Percentiles rank a stretch among this genome's conserved stretches.
Conservation (phyloP, 306 rosid genomes). For the Rosa chinensis region DNA sequence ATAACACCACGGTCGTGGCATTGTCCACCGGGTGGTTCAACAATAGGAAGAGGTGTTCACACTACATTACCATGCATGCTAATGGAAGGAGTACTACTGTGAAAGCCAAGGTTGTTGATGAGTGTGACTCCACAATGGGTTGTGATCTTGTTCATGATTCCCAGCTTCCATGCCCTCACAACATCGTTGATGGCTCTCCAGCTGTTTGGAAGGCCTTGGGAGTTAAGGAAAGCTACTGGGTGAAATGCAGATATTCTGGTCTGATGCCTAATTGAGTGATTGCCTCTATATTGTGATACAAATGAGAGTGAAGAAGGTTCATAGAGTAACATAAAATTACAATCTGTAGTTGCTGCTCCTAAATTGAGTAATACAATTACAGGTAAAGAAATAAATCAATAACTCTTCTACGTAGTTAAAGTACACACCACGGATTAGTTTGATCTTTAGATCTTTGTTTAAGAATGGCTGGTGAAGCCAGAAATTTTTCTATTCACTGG, state of each 20-base stretch:
- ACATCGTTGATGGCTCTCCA: constrained; percentile 34
- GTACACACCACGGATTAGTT: background rate
- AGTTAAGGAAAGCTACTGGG: background rate
- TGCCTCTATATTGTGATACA: no score
- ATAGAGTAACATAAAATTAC: no score
- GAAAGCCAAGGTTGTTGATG: no score
- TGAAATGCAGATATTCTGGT: background rate
- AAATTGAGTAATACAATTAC: background rate
- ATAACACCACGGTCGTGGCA: background rate
- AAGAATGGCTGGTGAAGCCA: no score
- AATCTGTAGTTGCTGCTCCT: background rate
- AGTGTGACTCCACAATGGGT: no score
- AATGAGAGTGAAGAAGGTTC: no score
- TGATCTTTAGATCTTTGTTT: background rate
- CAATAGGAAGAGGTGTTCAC: no score
- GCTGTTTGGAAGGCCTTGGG: constrained; percentile 23
- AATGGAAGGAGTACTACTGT: no score
- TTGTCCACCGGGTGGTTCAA: background rate
- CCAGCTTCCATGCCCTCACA: constrained; percentile 37
- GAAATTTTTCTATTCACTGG: no score
- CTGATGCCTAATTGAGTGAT: background rate
- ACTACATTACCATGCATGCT: no score
- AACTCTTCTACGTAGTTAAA: background rate
- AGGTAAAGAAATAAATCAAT: background rate
- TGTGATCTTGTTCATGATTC: no score